phyloP scores from a whole-genome alignment of 2,329 filamentous ascomycete species.

The Davidsoniella virescens region DNA sequence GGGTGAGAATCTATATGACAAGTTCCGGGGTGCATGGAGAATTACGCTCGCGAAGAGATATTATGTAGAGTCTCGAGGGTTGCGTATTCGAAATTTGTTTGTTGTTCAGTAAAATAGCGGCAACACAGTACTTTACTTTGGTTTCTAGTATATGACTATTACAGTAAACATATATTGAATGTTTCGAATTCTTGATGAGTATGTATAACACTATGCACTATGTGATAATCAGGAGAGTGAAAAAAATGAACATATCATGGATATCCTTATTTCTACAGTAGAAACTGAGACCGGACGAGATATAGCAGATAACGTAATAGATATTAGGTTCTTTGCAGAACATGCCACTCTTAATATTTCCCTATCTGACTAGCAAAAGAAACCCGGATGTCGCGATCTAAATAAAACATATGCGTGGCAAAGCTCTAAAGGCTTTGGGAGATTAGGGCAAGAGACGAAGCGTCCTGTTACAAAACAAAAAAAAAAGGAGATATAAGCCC shows the following conservation, averaged over 20 bases:
- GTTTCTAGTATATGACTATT: background rate
- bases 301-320: background rate
- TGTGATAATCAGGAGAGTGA: background rate
- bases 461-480: too few relatives aligned
- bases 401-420: too few relatives aligned
- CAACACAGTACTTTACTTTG: background rate
- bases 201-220: too few relatives aligned
- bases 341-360: background rate
- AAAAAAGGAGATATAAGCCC: too few relatives aligned
- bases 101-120: conserved; percentile 20
- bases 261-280: too few relatives aligned
- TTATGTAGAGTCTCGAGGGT: conserved; percentile 63
- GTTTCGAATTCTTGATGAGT: background rate
- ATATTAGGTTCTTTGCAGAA: background rate
- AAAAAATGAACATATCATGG: background rate
- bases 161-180: background rate
- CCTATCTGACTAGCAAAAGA: too few relatives aligned
- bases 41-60: conserved; percentile 67
- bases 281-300: background rate
- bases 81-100: conserved; percentile 58
- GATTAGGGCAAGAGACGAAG: too few relatives aligned
- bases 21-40: conserved; percentile 45
- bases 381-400: too few relatives aligned
- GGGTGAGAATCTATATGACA: conserved; percentile 43
- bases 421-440: too few relatives aligned